Evolutionary conservation across 306 rosid species (phyloP).

Genomic region (Lagenaria siceraria): DNA sequence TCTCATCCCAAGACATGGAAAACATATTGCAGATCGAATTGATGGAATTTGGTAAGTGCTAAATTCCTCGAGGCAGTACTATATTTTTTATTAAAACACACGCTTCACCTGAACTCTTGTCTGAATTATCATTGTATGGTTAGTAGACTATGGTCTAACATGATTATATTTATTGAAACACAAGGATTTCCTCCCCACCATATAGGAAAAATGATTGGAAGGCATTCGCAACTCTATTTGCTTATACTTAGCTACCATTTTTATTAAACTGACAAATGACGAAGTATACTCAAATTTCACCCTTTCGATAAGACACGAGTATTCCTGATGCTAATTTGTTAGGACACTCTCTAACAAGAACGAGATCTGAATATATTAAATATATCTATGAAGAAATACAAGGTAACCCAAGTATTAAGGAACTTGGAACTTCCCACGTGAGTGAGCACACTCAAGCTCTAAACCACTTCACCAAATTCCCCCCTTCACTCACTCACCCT

Average conservation of each 20-base stretch:
- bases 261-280: not conserved
- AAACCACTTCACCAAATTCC: too few species aligned
- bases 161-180: not conserved
- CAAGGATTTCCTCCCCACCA: not conserved
- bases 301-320: not conserved
- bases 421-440: too few species aligned
- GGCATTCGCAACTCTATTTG: not conserved
- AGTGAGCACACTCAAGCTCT: too few species aligned
- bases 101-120: not conserved
- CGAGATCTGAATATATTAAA: too few species aligned
- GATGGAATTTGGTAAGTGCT: slow-evolving; percentile 87
- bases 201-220: not conserved
- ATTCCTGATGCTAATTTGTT: not conserved
- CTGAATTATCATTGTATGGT: not conserved
- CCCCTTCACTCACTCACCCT: too few species aligned
- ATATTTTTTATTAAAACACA: not conserved
- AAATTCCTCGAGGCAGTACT: not conserved
- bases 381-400: too few species aligned
- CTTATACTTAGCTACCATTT: not conserved
- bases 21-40: slow-evolving; percentile 74
- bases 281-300: not conserved
- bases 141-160: not conserved
- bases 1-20: slow-evolving; percentile 82
- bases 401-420: too few species aligned
- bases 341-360: too few species aligned